Evolutionary conservation across 164 flowering plant genomes (phyloP), one percentile per base, ranked within the genome.

Genomic region (Tinospora cordifolia): DNA sequence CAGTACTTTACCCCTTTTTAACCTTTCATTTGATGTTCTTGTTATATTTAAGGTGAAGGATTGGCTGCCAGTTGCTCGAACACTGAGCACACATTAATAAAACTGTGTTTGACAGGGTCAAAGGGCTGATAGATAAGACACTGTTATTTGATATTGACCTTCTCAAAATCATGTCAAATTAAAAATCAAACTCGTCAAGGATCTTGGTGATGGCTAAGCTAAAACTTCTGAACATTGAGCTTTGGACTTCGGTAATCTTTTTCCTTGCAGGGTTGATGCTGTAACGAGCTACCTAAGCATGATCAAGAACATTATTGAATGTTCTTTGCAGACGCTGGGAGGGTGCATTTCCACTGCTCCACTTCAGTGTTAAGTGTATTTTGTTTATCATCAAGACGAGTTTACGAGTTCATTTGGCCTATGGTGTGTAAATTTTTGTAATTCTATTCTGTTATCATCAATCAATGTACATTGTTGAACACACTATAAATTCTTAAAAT

Each of bases 81-180:
- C 17, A 54, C 24, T 54, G 60, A n/a, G 17, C 19, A n/a, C 60
- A 54, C 60, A 54, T 21, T 54, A 54, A 54, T n/a, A 54, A 19
- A 38, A 59, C 44, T n/a, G 30, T 36, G 63, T 0, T 71, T 72
- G 15, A 75, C 86, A 93, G 98, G 98, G 98, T 24, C 97, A 94
- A 80, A 75, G 97, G 97, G 67, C 77, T 91, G 80, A 94, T 94
- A 57, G 98, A 94, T 79, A 94, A 94, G 81, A 94, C 98, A 60
- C 85, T 94, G 69, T 70, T 91, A 76, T 94, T 94, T 78, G 97
- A 94, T 74, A 90, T 91, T 49, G 96, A 91, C 84, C 97, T 94
- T 49, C 79, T 91, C 21, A 94, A 91, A 70, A 88, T 93, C 69
- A 51, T 87, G 57, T 82, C 91, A 24, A 86, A 77, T 76, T 86